Percentiles rank a stretch among this genome's conserved stretches.
Conservation (phyloP, 805 yeast species). For the Priceomyces melissophilus region DNA sequence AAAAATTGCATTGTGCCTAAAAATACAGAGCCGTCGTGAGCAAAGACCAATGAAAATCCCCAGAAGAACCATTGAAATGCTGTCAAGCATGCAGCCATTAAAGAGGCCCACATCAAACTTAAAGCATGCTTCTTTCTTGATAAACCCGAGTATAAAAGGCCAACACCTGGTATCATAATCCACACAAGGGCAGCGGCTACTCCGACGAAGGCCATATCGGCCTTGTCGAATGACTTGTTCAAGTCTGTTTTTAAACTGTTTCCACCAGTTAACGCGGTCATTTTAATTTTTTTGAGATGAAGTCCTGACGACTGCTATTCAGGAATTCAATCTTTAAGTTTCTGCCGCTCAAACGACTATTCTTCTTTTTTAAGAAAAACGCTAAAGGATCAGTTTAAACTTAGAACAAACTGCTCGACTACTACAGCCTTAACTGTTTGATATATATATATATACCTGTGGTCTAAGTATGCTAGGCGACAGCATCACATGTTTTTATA, state of each 20-base stretch:
- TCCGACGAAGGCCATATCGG: constrained; percentile 85
- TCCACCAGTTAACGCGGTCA: constrained; percentile 57
- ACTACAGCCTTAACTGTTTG: too few species aligned
- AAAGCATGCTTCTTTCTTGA: constrained; percentile 95
- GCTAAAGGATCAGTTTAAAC: too few species aligned
- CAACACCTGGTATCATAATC: constrained; percentile 97
- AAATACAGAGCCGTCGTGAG: constrained; percentile 63
- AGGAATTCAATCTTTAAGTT: too few species aligned
- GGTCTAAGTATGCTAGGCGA: too few species aligned
- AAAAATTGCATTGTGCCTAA: constrained; percentile 82
- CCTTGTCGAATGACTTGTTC: constrained; percentile 65
- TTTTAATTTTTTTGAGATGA: too few species aligned
- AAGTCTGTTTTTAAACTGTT: constrained; percentile 70
- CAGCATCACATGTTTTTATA: too few species aligned
- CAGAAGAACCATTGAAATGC: constrained; percentile 97
- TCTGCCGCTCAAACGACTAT: too few species aligned
- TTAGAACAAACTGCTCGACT: too few species aligned
- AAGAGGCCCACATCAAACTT: constrained; percentile 88
- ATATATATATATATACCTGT: too few species aligned
- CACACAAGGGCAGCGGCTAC: constrained; percentile 78
- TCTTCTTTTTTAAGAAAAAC: too few species aligned
- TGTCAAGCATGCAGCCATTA: constrained; percentile 81
- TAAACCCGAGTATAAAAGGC: constrained; percentile 87
- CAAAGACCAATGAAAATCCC: constrained; percentile 91
- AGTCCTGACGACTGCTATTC: too few species aligned